Conservation (phyloP, 2,329 filamentous ascomycete species). For the Cucurbitaria berberidis region DNA sequence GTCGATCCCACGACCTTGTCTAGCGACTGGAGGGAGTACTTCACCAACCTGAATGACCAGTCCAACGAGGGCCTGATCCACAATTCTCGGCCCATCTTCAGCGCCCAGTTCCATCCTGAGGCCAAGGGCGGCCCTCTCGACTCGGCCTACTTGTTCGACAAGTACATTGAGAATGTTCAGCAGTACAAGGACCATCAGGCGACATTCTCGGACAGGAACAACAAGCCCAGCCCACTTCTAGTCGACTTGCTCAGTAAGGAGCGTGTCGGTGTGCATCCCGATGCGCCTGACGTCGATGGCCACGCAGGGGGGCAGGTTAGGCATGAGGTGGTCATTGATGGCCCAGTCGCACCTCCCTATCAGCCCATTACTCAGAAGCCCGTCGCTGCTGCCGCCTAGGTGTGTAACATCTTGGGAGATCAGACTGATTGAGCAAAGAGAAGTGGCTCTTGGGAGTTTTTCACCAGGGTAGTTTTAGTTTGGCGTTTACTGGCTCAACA, state of each 20-base stretch:
- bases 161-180: constrained; percentile 88
- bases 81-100: constrained; percentile 95
- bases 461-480: background rate
- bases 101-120: constrained; percentile 98
- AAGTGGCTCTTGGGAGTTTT: background rate
- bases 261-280: constrained; percentile 78
- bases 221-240: constrained; percentile 83
- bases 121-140: constrained; percentile 97
- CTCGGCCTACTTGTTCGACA: constrained; percentile 94
- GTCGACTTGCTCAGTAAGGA: constrained; percentile 93
- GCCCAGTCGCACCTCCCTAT: constrained; percentile 37
- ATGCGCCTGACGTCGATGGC: constrained; percentile 43
- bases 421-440: background rate
- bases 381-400: constrained; percentile 40
- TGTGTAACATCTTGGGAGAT: background rate
- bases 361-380: constrained; percentile 41
- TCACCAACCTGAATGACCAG: constrained; percentile 96
- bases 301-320: constrained; percentile 37
- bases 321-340: constrained; percentile 37
- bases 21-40: constrained; percentile 94
- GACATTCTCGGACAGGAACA: constrained; percentile 77
- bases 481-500: background rate
- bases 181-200: constrained; percentile 86
- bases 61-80: constrained; percentile 98
- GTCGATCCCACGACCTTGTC: constrained; percentile 85